phyloP scores from a whole-genome alignment of 75 land plant genomes.

The Cupressus sempervirens region DNA sequence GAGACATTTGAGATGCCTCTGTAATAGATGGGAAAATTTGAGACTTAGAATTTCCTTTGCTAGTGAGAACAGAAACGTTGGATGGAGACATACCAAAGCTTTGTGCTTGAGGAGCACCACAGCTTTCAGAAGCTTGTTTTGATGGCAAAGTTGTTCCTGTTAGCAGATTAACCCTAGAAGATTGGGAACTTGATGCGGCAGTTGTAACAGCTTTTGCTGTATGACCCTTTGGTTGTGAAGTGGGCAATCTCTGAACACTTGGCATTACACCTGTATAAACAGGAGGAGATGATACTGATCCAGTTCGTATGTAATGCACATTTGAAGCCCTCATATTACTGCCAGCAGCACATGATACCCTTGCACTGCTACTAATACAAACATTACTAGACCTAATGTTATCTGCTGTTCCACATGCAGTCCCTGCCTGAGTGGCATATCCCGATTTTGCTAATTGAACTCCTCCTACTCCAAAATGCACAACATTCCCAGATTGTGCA shows the following conservation, averaged over 20 bases:
- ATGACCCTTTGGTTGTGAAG: slow-evolving; percentile 8
- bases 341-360: neutral
- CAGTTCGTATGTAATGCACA: slow-evolving; percentile 54
- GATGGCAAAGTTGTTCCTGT: neutral
- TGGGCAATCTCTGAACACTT: slow-evolving; percentile 6
- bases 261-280: slow-evolving; percentile 7
- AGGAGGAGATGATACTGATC: slow-evolving; percentile 28
- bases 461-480: slow-evolving; percentile 57
- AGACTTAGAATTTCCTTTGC: neutral
- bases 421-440: slow-evolving; percentile 43
- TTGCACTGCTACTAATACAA: slow-evolving; percentile 8
- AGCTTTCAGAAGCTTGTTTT: slow-evolving; percentile 9
- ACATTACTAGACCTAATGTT: slow-evolving; percentile 30
- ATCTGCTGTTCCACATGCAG: slow-evolving; percentile 27
- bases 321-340: slow-evolving; percentile 6
- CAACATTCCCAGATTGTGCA: slow-evolving; percentile 68
- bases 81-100: neutral
- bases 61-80: neutral
- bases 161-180: neutral
- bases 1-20: neutral
- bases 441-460: slow-evolving; percentile 30
- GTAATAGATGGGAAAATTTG: slow-evolving; percentile 2
- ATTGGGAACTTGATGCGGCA: neutral
- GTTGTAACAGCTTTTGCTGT: slow-evolving; percentile 3
- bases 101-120: neutral